Percentiles rank a stretch among this genome's conserved stretches.
Conservation (phyloP, 331 rosid species). For the Spiraea crenata region DNA sequence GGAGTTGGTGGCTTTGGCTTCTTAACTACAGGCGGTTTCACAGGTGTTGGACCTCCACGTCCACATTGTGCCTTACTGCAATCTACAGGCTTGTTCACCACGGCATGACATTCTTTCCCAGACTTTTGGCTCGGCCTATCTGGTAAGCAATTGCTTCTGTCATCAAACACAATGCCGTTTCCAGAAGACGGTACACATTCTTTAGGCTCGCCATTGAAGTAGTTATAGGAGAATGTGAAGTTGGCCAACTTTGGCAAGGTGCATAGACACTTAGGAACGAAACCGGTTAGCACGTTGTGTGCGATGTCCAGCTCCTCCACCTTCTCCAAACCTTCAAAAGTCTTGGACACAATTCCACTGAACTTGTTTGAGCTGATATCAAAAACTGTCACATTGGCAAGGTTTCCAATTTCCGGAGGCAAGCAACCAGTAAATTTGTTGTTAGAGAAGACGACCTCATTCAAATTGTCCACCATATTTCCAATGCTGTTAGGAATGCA, state of each 20-base stretch:
- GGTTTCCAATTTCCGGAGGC: constrained; percentile 28
- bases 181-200: constrained; percentile 18
- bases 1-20: constrained; percentile 18
- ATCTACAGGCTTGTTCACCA: constrained; percentile 35
- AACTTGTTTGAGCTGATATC: constrained; percentile 29
- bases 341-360: constrained; percentile 22
- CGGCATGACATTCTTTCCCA: constrained; percentile 21
- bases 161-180: constrained; percentile 7
- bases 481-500: constrained; percentile 38
- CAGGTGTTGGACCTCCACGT: neutral
- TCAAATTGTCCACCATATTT: constrained; percentile 32
- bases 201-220: constrained; percentile 26
- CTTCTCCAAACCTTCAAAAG: constrained; percentile 12
- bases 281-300: constrained; percentile 32
- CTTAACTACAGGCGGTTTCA: neutral
- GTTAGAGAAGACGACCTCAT: constrained; percentile 26
- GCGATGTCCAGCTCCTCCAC: constrained; percentile 26
- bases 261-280: constrained; percentile 26
- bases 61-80: constrained; percentile 35
- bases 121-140: constrained; percentile 33
- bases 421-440: constrained; percentile 34
- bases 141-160: constrained; percentile 28
- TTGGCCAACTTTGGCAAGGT: constrained; percentile 24
- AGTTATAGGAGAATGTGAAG: constrained; percentile 31
- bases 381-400: constrained; percentile 19